Percentiles rank a stretch among this genome's conserved stretches.
Evolutionary conservation across 139 green algal species (phyloP).

Genomic region (Auxenochlorella pyrenoidosa): DNA sequence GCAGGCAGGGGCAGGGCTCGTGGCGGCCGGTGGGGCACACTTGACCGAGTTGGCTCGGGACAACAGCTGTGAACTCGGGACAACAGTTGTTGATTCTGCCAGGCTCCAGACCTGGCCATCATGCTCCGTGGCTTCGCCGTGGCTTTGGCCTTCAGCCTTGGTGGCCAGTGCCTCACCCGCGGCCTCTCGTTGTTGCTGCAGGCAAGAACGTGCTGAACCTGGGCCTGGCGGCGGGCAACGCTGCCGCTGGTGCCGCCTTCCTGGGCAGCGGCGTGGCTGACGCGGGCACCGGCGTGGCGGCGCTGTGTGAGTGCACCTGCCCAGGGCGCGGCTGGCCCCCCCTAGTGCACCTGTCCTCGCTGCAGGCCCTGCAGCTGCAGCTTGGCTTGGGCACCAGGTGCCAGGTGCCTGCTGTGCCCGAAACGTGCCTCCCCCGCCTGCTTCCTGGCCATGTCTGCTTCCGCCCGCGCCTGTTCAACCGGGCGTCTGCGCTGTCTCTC

Average conservation of each 20-base stretch:
- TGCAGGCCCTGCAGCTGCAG: too few species aligned
- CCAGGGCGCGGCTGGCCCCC: not conserved
- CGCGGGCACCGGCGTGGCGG: constrained; percentile 51
- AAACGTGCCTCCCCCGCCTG: not conserved
- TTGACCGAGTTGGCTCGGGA: too few species aligned
- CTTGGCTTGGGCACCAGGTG: too few species aligned
- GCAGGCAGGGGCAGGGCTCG: too few species aligned
- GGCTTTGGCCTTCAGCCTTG: not conserved
- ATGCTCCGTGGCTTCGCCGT: too few species aligned
- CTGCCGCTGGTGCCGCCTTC: constrained; percentile 62
- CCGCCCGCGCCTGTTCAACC: not conserved
- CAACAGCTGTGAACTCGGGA: too few species aligned
- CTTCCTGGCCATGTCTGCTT: not conserved
- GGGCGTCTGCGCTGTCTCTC: not conserved
- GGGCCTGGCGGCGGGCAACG: constrained; percentile 54
- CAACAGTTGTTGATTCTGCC: too few species aligned
- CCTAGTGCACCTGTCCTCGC: not conserved
- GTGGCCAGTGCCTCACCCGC: not conserved
- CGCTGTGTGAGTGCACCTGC: constrained; percentile 45
- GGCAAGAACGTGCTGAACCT: constrained; percentile 86
- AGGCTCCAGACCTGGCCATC: too few species aligned
- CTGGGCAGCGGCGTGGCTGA: constrained; percentile 59
- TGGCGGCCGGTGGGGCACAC: too few species aligned
- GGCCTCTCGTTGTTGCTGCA: not conserved
- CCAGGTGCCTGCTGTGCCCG: too few species aligned